phyloP scores from a whole-genome alignment of 768 basidiomycete species.

The Amanita rubescens region DNA sequence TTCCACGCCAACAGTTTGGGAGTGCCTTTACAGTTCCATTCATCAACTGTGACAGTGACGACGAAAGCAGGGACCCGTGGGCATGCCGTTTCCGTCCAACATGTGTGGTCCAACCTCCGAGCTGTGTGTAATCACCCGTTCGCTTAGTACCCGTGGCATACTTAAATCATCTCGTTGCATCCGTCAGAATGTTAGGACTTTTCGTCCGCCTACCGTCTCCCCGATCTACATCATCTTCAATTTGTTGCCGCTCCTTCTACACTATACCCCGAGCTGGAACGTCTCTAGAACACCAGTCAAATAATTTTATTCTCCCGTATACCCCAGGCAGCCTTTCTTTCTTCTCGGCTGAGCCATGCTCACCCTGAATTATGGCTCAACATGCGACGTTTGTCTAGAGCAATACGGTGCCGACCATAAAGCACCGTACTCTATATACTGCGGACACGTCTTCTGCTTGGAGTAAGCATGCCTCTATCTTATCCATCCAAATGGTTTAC shows the following conservation, averaged over 20 bases:
- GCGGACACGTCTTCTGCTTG: constrained; percentile 68
- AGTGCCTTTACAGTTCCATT: neutral
- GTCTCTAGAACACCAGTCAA: constrained; percentile 14
- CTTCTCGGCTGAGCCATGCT: constrained; percentile 45
- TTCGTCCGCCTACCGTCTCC: constrained; percentile 22
- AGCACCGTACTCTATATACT: constrained; percentile 57
- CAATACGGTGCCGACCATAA: constrained; percentile 44
- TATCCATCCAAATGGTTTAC: neutral
- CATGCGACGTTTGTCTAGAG: constrained; percentile 74
- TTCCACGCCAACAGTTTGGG: constrained; percentile 3
- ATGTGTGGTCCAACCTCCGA: constrained; percentile 22
- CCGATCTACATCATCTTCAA: constrained; percentile 11
- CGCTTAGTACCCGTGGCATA: constrained; percentile 37
- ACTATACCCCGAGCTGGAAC: constrained; percentile 16
- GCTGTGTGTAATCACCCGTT: constrained; percentile 23
- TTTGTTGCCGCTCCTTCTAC: constrained; percentile 11
- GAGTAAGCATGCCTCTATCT: constrained; percentile 21
- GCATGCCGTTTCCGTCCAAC: constrained; percentile 20
- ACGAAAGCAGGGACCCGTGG: constrained; percentile 22
- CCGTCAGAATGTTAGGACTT: constrained; percentile 26
- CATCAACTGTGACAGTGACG: constrained; percentile 22
- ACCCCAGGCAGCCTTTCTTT: constrained; percentile 18
- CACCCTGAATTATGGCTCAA: constrained; percentile 53
- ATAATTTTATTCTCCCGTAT: constrained; percentile 16
- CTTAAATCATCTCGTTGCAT: constrained; percentile 27